phyloP scores from a whole-genome alignment of 257 asterid genomes.

The Jacaranda copaia region DNA sequence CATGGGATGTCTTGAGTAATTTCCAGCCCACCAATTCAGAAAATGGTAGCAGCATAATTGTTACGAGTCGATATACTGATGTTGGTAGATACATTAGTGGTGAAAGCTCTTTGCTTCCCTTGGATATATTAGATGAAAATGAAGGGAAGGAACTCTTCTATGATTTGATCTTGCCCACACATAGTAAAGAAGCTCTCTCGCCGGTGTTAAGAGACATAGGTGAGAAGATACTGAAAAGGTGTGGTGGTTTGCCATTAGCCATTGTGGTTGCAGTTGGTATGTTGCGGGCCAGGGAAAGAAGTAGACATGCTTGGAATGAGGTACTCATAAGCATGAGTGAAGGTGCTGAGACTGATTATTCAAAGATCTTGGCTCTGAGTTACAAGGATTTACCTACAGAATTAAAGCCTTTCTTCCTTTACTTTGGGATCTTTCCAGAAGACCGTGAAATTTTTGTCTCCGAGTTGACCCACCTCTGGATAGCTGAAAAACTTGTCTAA shows the following conservation, averaged over 20 bases:
- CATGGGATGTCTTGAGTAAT: not conserved
- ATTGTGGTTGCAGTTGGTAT: not conserved
- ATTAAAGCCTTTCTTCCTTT: slow-evolving; percentile 7
- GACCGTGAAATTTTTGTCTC: not conserved
- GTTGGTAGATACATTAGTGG: not conserved
- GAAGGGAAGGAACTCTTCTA: not conserved
- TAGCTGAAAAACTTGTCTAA: not conserved
- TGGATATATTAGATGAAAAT: not conserved
- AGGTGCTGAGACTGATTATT: not conserved
- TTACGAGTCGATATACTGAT: not conserved
- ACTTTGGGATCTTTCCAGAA: slow-evolving; percentile 4
- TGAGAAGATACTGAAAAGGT: not conserved
- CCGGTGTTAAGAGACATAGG: not conserved
- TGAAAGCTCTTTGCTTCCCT: not conserved
- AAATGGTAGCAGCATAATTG: slow-evolving; percentile 1
- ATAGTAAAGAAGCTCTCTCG: not conserved
- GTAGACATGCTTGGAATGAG: not conserved
- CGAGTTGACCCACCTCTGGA: not conserved
- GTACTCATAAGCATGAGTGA: not conserved
- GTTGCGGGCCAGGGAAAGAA: not conserved
- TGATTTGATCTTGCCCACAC: not conserved
- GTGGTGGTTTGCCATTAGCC: slow-evolving; percentile 2
- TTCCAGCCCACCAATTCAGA: not conserved
- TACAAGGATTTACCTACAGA: not conserved
- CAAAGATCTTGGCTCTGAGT: not conserved